Evolutionary conservation across 495 filamentous ascomycete species (phyloP).

Genomic region (Neurospora intermedia): DNA sequence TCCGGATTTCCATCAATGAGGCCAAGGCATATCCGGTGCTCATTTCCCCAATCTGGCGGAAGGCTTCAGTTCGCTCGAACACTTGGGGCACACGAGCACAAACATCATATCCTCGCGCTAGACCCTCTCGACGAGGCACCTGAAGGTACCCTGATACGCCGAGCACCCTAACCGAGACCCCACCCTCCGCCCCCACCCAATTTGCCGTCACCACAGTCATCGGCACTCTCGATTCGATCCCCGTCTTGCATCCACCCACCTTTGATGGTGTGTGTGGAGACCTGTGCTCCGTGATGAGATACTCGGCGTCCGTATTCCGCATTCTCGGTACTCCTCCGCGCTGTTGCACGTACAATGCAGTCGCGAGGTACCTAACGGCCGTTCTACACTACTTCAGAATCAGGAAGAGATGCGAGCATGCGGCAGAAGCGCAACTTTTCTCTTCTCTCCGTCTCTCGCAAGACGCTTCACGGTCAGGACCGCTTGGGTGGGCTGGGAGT

Average conservation of each 20-base stretch:
- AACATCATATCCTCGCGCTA: neutral
- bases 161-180: neutral
- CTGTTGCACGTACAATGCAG: neutral
- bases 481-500: neutral
- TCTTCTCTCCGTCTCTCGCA: neutral
- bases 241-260: neutral
- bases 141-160: neutral
- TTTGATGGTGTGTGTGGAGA: neutral
- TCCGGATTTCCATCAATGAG: neutral
- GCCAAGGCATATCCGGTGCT: neutral
- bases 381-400: neutral
- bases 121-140: neutral
- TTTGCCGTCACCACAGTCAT: neutral
- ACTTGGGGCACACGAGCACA: neutral
- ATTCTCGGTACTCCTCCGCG: neutral
- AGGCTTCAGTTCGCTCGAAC: neutral
- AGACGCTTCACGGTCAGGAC: neutral
- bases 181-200: neutral
- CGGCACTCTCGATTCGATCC: neutral
- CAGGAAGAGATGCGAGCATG: neutral
- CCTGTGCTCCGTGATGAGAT: neutral
- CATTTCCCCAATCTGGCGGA: neutral
- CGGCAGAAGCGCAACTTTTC: neutral
- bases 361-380: neutral
- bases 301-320: neutral